A percentile compares a stretch with the other conserved stretches of the same genome.
Conservation (phyloP, 1,139 yeast species). For the Geotrichum fermentans region DNA sequence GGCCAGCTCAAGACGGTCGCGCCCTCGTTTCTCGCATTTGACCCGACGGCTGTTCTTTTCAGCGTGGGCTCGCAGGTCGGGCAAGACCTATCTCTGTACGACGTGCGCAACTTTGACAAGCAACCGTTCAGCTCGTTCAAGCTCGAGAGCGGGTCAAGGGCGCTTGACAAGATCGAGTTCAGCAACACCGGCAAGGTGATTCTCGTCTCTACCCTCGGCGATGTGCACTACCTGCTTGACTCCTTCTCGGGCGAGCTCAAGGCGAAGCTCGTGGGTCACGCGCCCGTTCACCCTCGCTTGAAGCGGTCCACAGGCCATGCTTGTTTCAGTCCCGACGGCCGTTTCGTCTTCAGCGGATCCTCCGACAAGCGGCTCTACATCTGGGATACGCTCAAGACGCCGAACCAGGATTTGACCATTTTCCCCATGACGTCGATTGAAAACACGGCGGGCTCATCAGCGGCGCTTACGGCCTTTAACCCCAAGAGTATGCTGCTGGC, state of each 20-base stretch:
- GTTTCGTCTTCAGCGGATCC: conserved; percentile 58
- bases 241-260: conserved; percentile 62
- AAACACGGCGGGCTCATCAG: conserved; percentile 38
- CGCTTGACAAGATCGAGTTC: conserved; percentile 71
- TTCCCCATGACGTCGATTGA: conserved; percentile 33
- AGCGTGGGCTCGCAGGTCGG: conserved; percentile 57
- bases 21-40: conserved; percentile 62
- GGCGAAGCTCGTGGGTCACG: conserved; percentile 48
- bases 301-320: conserved; percentile 39
- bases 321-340: conserved; percentile 78
- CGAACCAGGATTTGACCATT: conserved; percentile 32
- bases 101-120: conserved; percentile 52
- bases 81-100: conserved; percentile 55
- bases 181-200: conserved; percentile 74
- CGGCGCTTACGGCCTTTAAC: conserved; percentile 56
- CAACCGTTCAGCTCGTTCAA: conserved; percentile 48
- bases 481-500: conserved; percentile 75
- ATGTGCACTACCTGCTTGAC: conserved; percentile 58
- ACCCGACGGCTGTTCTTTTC: conserved; percentile 78
- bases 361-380: conserved; percentile 54
- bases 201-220: conserved; percentile 57
- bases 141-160: conserved; percentile 25
- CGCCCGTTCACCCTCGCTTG: conserved; percentile 35
- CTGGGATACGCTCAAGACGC: conserved; percentile 47
- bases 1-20: conserved; percentile 59